These are phyloP conservation scores for Ambrosia trifida DNA, from an alignment of 129 eudicot genomes.

Conservation along the genomic window DNA sequence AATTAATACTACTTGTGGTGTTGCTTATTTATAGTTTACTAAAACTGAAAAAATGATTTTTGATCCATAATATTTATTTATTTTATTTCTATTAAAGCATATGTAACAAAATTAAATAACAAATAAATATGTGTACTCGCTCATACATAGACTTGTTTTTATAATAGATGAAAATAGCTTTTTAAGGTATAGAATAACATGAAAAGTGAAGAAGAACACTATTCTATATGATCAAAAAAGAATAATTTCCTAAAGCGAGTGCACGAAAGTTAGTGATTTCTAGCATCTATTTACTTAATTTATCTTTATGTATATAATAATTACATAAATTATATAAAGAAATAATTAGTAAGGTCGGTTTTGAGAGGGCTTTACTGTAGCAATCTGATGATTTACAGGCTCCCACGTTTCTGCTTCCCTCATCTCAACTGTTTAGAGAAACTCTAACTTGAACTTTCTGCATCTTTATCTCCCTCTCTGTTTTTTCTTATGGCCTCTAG, in stretches of 20 bases:
- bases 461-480: no score
- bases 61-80: neutral
- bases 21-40: neutral
- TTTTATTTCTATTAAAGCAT: neutral
- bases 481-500: no score
- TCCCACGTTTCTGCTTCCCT: no score
- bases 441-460: no score
- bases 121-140: neutral
- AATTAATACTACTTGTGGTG: neutral
- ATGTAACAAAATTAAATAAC: neutral
- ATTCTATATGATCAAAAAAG: slow-evolving; percentile 28
- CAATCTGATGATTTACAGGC: no score
- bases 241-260: slow-evolving; percentile 12
- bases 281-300: neutral
- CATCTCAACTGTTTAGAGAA: no score
- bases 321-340: no score
- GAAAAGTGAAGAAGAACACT: slow-evolving; percentile 23
- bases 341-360: no score
- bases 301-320: neutral
- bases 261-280: slow-evolving; percentile 11
- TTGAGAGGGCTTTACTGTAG: no score
- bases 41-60: neutral
- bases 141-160: neutral
- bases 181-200: slow-evolving; percentile 1
- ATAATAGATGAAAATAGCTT: neutral